A percentile compares a stretch with the other conserved stretches of the same genome.
phyloP scores from a whole-genome alignment of 495 filamentous ascomycete genomes.

The Mytilinidion resinicola region DNA sequence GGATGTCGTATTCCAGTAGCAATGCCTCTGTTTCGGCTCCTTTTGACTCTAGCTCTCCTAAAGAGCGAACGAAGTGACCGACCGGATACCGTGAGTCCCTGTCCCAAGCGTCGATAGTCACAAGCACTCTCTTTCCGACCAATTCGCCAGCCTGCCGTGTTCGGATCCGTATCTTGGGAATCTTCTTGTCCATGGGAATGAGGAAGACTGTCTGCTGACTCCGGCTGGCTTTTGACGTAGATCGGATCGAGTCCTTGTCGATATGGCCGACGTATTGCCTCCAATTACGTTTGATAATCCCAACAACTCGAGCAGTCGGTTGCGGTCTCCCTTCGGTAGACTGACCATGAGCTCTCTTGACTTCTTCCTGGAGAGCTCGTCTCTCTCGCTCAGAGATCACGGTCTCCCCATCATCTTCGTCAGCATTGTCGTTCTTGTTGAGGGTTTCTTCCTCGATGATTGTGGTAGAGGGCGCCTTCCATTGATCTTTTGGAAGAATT shows the following conservation, averaged over 20 bases:
- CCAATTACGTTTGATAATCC: slow-evolving; percentile 92
- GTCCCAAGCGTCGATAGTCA: slow-evolving; percentile 94
- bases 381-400: slow-evolving; percentile 81
- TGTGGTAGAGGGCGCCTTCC: slow-evolving; percentile 91
- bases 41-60: slow-evolving; percentile 91
- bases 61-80: slow-evolving; percentile 87
- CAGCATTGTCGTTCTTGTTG: slow-evolving; percentile 87
- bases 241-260: slow-evolving; percentile 74
- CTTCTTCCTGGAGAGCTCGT: slow-evolving; percentile 80
- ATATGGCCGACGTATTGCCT: slow-evolving; percentile 95
- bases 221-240: slow-evolving; percentile 61
- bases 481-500: slow-evolving; percentile 85
- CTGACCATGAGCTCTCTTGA: slow-evolving; percentile 75
- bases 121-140: slow-evolving; percentile 85
- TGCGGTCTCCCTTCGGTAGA: slow-evolving; percentile 71
- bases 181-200: slow-evolving; percentile 92
- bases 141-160: slow-evolving; percentile 85
- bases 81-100: slow-evolving; percentile 84
- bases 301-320: slow-evolving; percentile 88
- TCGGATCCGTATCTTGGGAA: slow-evolving; percentile 89
- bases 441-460: slow-evolving; percentile 91
- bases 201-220: slow-evolving; percentile 90
- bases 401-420: slow-evolving; percentile 66
- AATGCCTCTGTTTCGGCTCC: slow-evolving; percentile 93
- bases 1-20: slow-evolving; percentile 90